phyloP scores from a whole-genome alignment of 306 rosid species.

The Biancaea sappan region DNA sequence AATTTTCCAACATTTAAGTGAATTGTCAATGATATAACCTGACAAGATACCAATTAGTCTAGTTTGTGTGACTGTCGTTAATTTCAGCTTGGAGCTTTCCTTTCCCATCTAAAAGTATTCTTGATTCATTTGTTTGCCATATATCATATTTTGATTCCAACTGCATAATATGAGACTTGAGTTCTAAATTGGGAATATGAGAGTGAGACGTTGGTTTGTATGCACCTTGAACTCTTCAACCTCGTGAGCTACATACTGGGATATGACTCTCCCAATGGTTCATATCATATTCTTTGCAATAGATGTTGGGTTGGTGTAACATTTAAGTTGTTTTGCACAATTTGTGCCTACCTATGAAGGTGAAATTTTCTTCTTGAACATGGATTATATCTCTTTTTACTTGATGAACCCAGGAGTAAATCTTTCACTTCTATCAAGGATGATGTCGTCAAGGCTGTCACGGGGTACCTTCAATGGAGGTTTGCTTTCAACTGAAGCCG shows the following conservation, averaged over 20 bases:
- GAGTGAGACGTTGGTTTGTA: background rate
- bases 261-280: background rate
- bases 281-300: background rate
- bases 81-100: background rate
- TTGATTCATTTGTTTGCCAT: slow-evolving; percentile 18
- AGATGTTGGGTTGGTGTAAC: background rate
- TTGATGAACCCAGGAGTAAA: slow-evolving; percentile 68
- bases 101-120: background rate
- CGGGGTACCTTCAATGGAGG: slow-evolving; percentile 86
- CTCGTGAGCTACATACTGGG: background rate
- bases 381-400: slow-evolving; percentile 8
- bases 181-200: background rate
- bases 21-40: background rate
- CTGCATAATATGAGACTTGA: background rate
- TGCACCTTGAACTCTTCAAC: background rate
- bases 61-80: background rate
- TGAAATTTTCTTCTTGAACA: slow-evolving; percentile 8
- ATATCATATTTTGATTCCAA: background rate
- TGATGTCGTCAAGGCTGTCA: slow-evolving; percentile 87
- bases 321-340: background rate
- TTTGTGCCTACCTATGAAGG: background rate
- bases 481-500: slow-evolving; percentile 83
- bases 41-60: background rate
- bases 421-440: slow-evolving; percentile 77
- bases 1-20: background rate